Evolutionary conservation across 768 basidiomycete species (phyloP), one percentile per base, ranked within the genome.

Genomic region (Daedaleopsis sinensis): DNA sequence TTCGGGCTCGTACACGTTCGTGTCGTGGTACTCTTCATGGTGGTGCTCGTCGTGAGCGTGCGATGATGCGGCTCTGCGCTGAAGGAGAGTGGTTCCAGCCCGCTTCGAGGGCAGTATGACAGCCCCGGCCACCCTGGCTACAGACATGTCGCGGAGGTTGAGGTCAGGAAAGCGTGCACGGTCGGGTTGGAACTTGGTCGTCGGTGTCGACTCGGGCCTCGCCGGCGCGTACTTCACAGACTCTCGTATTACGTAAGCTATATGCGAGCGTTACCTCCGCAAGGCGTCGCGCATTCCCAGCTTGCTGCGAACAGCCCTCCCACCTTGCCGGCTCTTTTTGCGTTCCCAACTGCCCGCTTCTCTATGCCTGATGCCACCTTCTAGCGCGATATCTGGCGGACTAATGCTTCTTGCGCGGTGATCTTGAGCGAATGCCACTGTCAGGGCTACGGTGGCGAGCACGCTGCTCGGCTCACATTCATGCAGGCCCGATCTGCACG

Each of bases 1-100:
- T 82, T 92, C 89, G 60, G 77, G 76, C 21, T 81, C 78, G 70
- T 86, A 85, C 9, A 81, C 76, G 19, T 79, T 75, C 36, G 74
- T 68, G 58, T 77, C 75, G 46, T 72, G 39, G 53, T 74, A 71
- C 54, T 71, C 71, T 49, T 80, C 73, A 59, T 84, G 78, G 57
- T 80, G 67, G 63, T 80, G 73, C 67, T 78, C 72, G 56, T 69
- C 54, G 66, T 62, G 63, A 46, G 59, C 69, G 61, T 78, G 67
- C n/a, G 82, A 78, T 37, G 80, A 79, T 5, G 79, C 78, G 60
- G 76, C 75, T 68, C 82, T 78, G 57, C 77, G 75, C 57, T 78
- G 80, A 11, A 73, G 58, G 47, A 76, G 62, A 32, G 73, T 59
- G 49, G 74, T 56, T 23, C 69, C 65, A 24, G 70, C 67, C 16